Evolutionary conservation across 805 yeast genomes (phyloP), one percentile per base, ranked within the genome.

Genomic region (Ogataea nitratoaversa): DNA sequence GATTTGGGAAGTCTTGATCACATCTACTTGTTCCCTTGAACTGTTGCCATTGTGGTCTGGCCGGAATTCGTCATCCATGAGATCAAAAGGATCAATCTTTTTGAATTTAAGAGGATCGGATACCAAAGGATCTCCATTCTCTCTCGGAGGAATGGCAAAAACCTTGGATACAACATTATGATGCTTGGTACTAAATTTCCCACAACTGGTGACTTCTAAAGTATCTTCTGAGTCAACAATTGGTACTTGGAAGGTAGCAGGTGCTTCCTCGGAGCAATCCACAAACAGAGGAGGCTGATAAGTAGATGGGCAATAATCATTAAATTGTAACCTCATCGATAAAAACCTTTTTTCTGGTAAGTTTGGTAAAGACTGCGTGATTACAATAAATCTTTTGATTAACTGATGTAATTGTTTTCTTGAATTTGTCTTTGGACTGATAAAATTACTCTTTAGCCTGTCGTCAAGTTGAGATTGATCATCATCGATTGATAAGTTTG

Each of bases 281-380:
- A 72, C 70, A 19, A 69, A 62, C 9, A 48, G 35, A 3, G 62
- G 59, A 1, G 82, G 79, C 48, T 77, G 79, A 47, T 72, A 78
- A 25, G 65, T 56, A 1, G 40, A 36, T 2, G 81, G 79, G 28
- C 76, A 68, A 3, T 36, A 41, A 3, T 74, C 75, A 43, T 74
- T 76, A 34, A 70, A 77, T 43, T 74, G 37, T 36, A 79, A 55
- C 42, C 76, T 65, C 67, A 78, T 66, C 0, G 74, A 62, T 29
- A 78, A 50, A 37, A 49, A 72, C 40, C 76, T 68, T 30, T 68
- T 62, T 1, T 59, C 56, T 1, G 83, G 82, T 19, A 77, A 50
- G 1, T 74, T 70, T 14, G 74, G 71, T n/a, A 78, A 58, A 0
- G 71, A 62, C 52, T 79, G 84, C 0, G 82, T 75, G 4, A 72